phyloP scores from a whole-genome alignment of 768 basidiomycete species.

The Tricholoma sp. region DNA sequence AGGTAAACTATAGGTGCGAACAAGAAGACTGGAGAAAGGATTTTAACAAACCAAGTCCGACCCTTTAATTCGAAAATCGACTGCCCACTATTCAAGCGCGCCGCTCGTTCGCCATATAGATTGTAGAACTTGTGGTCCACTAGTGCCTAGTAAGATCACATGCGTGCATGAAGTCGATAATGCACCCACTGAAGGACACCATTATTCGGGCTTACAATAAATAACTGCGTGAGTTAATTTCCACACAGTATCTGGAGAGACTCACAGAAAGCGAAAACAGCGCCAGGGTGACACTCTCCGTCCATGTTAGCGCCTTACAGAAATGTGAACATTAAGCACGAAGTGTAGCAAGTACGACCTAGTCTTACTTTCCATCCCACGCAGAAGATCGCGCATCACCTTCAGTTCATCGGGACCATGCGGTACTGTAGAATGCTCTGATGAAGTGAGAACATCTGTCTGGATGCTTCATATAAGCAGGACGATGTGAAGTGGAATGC shows the following conservation, averaged over 20 bases:
- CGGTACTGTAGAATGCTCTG: background rate
- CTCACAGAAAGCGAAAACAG: conserved; percentile 2
- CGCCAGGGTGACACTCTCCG: background rate
- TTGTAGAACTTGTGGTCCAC: background rate
- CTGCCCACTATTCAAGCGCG: conserved; percentile 1
- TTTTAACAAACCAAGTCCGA: background rate
- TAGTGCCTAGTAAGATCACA: background rate
- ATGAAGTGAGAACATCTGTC: background rate
- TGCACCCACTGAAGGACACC: background rate
- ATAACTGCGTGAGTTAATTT: background rate
- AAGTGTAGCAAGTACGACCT: background rate
- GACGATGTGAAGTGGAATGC: too few species aligned
- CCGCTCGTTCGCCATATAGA: conserved; percentile 1
- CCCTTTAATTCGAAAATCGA: background rate
- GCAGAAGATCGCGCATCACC: background rate
- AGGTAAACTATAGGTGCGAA: conserved; percentile 1
- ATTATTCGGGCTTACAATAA: background rate
- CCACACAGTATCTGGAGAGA: too few species aligned
- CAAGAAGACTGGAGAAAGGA: background rate
- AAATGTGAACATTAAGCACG: background rate
- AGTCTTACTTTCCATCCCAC: background rate
- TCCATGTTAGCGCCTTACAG: background rate
- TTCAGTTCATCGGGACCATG: background rate
- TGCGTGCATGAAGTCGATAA: background rate
- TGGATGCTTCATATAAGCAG: background rate